Percentiles rank a stretch among this genome's conserved stretches.
Evolutionary conservation across 331 rosid species (phyloP).

Genomic region (Quercus phellos): DNA sequence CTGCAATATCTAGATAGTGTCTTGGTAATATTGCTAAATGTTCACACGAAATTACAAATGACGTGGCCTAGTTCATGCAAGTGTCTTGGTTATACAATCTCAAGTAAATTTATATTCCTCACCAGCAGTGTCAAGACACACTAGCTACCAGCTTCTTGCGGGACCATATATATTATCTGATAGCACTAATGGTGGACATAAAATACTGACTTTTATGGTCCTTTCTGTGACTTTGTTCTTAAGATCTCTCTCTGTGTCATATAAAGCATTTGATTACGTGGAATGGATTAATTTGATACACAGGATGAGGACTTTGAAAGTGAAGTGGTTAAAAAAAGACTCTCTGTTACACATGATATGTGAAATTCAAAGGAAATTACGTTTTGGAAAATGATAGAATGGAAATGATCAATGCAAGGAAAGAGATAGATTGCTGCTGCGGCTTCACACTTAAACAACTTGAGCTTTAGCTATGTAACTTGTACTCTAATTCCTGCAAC

Average conservation of each 20-base stretch:
- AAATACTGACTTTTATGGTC: background rate
- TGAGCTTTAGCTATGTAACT: background rate
- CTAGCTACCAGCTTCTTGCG: too few species aligned
- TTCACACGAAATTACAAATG: too few species aligned
- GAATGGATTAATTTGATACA: background rate
- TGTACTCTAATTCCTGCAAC: background rate
- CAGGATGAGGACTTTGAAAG: background rate
- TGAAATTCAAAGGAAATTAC: background rate
- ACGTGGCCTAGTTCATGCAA: background rate
- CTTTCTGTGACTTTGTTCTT: background rate
- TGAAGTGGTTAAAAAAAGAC: background rate
- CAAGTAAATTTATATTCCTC: background rate
- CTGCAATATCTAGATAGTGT: too few species aligned
- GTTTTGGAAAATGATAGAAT: background rate
- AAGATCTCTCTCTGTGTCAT: background rate
- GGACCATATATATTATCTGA: background rate
- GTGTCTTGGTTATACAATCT: background rate
- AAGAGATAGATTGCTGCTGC: background rate
- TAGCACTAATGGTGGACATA: background rate
- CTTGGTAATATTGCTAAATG: too few species aligned
- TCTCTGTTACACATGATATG: background rate
- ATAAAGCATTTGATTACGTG: background rate
- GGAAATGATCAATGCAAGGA: too few species aligned
- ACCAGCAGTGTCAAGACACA: background rate
- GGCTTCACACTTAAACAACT: background rate